phyloP scores from a whole-genome alignment of 495 filamentous ascomycete species.

The Neurospora pannonica region DNA sequence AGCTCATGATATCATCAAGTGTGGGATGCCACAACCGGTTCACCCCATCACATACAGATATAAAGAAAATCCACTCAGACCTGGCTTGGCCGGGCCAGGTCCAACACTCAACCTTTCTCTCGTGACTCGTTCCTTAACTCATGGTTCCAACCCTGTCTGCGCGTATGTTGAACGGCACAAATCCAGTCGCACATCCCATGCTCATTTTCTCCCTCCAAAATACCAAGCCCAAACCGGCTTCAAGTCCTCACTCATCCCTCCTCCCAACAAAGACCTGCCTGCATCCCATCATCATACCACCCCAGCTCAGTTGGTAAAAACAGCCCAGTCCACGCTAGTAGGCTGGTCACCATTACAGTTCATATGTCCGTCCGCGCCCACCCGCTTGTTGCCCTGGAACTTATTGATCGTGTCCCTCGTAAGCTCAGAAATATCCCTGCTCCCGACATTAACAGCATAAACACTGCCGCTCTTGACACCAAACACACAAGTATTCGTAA shows the following conservation, averaged over 20 bases:
- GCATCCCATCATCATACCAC: background rate
- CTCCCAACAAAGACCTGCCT: background rate
- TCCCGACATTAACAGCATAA: background rate
- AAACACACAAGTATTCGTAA: background rate
- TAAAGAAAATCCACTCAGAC: background rate
- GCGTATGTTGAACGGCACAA: background rate
- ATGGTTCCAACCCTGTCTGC: background rate
- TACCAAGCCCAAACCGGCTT: background rate
- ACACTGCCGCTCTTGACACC: background rate
- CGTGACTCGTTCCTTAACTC: background rate
- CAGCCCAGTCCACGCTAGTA: background rate
- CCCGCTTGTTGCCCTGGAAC: background rate
- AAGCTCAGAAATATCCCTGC: background rate
- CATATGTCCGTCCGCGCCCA: background rate
- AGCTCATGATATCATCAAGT: background rate
- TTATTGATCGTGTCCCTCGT: background rate
- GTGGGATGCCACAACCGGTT: background rate
- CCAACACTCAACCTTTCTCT: background rate
- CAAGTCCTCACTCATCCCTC: background rate
- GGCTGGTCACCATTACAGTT: background rate
- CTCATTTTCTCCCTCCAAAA: background rate
- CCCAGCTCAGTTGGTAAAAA: background rate
- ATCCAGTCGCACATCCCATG: background rate
- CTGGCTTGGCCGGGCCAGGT: background rate
- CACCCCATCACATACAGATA: background rate